Evolutionary conservation across 2,329 filamentous ascomycete genomes (phyloP).

Genomic region (Trichoderma sp.): DNA sequence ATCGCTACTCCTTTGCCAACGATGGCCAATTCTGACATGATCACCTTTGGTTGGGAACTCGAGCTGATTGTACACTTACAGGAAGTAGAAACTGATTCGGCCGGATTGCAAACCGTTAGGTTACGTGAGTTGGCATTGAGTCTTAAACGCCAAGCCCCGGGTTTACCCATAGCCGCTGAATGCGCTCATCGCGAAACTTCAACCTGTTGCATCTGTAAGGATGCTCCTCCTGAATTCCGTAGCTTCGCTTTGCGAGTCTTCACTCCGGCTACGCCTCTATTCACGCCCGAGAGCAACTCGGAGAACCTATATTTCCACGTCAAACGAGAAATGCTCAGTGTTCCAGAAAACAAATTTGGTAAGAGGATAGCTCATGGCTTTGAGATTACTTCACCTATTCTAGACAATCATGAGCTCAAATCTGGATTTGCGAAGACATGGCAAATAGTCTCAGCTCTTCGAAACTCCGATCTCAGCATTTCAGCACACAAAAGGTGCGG

Average conservation of each 20-base stretch:
- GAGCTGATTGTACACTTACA: constrained; percentile 24
- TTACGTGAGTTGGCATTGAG: not conserved
- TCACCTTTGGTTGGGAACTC: constrained; percentile 28
- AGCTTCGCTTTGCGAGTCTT: not conserved
- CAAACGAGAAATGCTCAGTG: constrained; percentile 17
- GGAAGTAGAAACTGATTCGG: not conserved
- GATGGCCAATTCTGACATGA: not conserved
- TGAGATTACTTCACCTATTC: constrained; percentile 26
- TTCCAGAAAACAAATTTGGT: not conserved
- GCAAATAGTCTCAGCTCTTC: constrained; percentile 17
- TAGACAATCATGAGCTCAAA: constrained; percentile 22
- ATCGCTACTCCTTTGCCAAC: not conserved
- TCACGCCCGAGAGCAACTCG: not conserved
- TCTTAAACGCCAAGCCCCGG: not conserved
- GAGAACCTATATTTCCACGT: constrained; percentile 22
- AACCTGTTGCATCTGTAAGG: not conserved
- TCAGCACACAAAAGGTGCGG: constrained; percentile 26
- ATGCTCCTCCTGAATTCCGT: not conserved
- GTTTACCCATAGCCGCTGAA: not conserved
- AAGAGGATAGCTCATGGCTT: constrained; percentile 21
- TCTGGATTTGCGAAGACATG: constrained; percentile 20
- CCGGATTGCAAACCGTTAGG: not conserved
- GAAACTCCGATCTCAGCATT: not conserved
- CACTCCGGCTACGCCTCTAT: not conserved
- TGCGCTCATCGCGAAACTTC: not conserved